Conservation (phyloP, 2,329 filamentous ascomycete species). For the Penicillium sp. region DNA sequence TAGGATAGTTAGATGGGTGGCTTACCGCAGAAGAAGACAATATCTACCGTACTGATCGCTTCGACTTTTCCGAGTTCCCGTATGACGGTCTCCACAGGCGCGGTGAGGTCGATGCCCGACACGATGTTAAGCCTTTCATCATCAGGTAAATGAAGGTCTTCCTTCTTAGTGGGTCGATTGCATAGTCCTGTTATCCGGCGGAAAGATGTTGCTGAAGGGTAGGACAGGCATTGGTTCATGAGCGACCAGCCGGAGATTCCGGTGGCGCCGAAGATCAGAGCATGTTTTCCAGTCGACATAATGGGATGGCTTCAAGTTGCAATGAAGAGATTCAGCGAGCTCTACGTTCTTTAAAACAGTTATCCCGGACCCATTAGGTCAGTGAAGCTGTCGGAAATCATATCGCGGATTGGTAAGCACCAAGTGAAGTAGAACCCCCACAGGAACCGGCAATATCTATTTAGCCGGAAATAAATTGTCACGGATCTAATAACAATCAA, state of each 20-base stretch:
- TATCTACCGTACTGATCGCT: constrained; percentile 41
- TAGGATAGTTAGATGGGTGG: constrained; percentile 16
- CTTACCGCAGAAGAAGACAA: constrained; percentile 46
- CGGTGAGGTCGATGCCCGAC: constrained; percentile 43
- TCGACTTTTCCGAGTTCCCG: constrained; percentile 42
- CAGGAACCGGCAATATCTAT: too few relatives aligned
- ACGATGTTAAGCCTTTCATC: constrained; percentile 36
- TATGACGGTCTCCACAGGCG: constrained; percentile 19
- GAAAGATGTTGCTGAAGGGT: constrained; percentile 42
- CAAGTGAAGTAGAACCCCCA: too few relatives aligned
- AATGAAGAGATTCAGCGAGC: too few relatives aligned
- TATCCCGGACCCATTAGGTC: too few relatives aligned
- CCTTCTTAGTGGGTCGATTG: constrained; percentile 43
- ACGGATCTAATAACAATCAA: too few relatives aligned
- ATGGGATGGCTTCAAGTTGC: too few relatives aligned
- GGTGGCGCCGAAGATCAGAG: constrained; percentile 46
- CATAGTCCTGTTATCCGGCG: constrained; percentile 46
- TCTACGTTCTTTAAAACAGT: too few relatives aligned
- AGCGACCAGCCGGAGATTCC: constrained; percentile 52
- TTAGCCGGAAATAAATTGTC: too few relatives aligned
- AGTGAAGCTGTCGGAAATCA: too few relatives aligned
- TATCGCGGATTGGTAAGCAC: too few relatives aligned
- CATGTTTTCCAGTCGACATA: constrained; percentile 6
- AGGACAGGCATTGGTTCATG: constrained; percentile 46
- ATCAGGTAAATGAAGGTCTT: constrained; percentile 43